Base-by-base conservation (phyloP, 148 eudicot genomes). In the Bassia scoparia region DNA sequence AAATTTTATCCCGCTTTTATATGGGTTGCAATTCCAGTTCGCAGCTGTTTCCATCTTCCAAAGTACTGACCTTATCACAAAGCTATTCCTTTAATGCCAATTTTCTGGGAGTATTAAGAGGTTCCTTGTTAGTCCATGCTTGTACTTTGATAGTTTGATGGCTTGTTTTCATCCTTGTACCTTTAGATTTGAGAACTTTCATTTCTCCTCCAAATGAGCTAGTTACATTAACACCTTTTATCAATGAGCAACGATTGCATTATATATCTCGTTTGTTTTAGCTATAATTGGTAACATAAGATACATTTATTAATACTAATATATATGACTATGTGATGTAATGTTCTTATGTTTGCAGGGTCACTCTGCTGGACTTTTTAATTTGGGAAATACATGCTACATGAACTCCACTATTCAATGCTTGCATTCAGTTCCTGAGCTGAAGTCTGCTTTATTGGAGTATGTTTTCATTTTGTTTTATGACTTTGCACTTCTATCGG, bases 331-430 rank as follows among this genome's bases (percentile, higher is more conserved):
- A 54, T 20, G 49, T 48, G 7, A 3, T 41, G 33, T 70, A 13
- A 16, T 53, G 26, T 9, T 41, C 20, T 55, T 31, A 62, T 62
- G 54, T 41, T 61, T 78, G 46, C 84, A 95, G 98, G 98, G 97
- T 26, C 96, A 95, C 83, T 89, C 97, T 31, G 92, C 97, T 74
- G 98, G 98, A 24, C 85, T 95, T 73, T 84, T 82, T 63, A 95
- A 95, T 84, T 84, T 95, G 62, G 98, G 98, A 34, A 91, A 95
- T 79, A 95, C 98, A 67, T 95, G 98, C 69, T 95, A 95, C 83
- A 95, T 95, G 98, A 95, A 95, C 78, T 95, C 98, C 30, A 95
- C 98, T 0, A 63, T 95, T 38, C 98, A 95, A 72, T 95, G 98
- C 79, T 76, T 95, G 76, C 96, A 91, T 85, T 89, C 96, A 26